Base-by-base conservation (phyloP, 495 filamentous ascomycete species). In the Platismatia glauca region DNA sequence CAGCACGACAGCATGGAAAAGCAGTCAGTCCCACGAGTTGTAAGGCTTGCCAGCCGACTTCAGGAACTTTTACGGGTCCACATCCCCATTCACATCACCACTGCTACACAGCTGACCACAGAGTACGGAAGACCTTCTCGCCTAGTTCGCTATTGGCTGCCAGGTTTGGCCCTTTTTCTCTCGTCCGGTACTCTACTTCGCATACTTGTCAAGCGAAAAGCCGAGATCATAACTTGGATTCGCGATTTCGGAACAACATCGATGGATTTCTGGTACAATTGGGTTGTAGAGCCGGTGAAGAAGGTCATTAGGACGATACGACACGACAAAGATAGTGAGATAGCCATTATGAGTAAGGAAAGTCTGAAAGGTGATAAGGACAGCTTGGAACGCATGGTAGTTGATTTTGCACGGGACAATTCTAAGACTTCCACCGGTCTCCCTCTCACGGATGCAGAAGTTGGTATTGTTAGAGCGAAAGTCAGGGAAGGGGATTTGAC, bases 351-450 rank as follows among this genome's bases (percentile, higher is more conserved):
- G 89, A 95, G 90, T 74, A 89, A 88, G 56, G 86, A 89, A 65
- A 95, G 90, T 66, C 78, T 98, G 29, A 83, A 87, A 71, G 91
- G 90, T 22, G 94, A 98, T 68, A 84, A 89, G 53, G 89, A 89
- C 24, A 96, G 91, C 67, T 77, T 98, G 50, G 94, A 98, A 72
- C 85, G 94, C 41, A 98, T 98, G 94, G 94, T 97, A 3, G 86
- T 97, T 20, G 92, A 97, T 67, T 98, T 97, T 75, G 87, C 90
- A 9, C 76, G 85, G 20, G 90, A 95, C 61, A 87, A 89, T 67
- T 84, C 88, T 7, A 76, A 79, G 35, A 70, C 77, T 2, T 75
- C 79, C 15, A 71, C 72, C 22, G 78, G 79, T 2, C 67, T 65
- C 4, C 62, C 62, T 3, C 67, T 84, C 33, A 82, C 78, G 4